Evolutionary conservation across 2,329 filamentous ascomycete species (phyloP), one percentile per base, ranked within the genome.

Genomic region (Botrytis deweyae): DNA sequence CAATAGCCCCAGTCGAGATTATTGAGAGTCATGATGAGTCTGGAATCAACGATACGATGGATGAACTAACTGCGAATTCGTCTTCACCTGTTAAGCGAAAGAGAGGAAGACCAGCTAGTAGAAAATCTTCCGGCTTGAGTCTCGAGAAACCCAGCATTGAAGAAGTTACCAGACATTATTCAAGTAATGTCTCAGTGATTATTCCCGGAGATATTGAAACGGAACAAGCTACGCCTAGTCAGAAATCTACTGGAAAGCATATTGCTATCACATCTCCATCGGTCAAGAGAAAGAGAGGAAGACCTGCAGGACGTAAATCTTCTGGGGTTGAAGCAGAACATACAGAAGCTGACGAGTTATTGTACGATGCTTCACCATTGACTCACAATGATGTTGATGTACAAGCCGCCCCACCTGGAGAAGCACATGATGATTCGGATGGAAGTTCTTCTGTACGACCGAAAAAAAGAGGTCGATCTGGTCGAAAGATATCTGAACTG

Each of bases 401-500:
- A 25, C n/a, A 58, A 58, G 49, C 8, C 3, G 20, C 38, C 6
- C 22, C 6, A 33, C 14, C 22, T 18, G 38, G 12, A 7, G 55
- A 38, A 29, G 22, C 20, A 29, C 33, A 25, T 33, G 49, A 58
- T 14, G 49, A 29, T 25, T 25, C 22, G 18, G 66, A 22, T 58
- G 38, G 44, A 42, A 29, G 10, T 20, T 69, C 66, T 7, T 20
- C 49, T 58, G 18, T 58, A 42, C 18, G 58, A 22, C 44, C 36
- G 9, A 72, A 40, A 42, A 72, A 72, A 22, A 67, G 29, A 59
- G 70, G 38, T n/a, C 29, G 70, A n/a, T n/a, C 61, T 42, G 25
- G 40, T 22, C n/a, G 46, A 67, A 67, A 66, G 22, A 22, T 9
- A 8, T 66, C 61, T 42, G 49, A 69, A 44, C 22, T 58, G 36